Evolutionary conservation across 352 stramenopile species (phyloP), one percentile per base, ranked within the genome.

Genomic region (Pythium sukuiense): DNA sequence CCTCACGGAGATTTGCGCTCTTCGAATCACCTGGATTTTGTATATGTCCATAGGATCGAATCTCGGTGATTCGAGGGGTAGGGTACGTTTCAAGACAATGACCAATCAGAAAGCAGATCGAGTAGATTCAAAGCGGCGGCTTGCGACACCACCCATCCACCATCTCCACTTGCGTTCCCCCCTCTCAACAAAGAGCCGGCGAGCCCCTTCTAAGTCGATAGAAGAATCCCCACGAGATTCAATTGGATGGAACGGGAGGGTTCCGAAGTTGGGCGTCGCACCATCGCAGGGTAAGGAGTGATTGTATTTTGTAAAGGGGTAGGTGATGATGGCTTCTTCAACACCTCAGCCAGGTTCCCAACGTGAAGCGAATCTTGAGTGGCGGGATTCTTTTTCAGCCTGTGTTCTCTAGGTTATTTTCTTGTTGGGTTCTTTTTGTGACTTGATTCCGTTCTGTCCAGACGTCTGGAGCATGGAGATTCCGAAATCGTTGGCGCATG

Each of bases 21-120:
- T 18, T 6, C 1, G n/a, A 30, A 20, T 16, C 12, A 64, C 58
- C 55, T 58, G 32, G 0, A 1, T 59, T 67, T 62, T 43, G 43
- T 54, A 63, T 55, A 18, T 16, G 20, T 26, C 26, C 7, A 32
- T 16, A 9, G 12, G 5, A 18, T 6, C 41, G 66, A 72, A 72
- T 72, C 66, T 72, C 11, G 46, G 27, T 26, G 46, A 58, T 57
- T 65, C 27, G 13, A 68, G 66, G 59, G 46, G 45, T 72, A 61
- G 66, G 60, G n/a, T 52, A 27, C 46, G 48, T n/a, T 13, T 24
- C 6, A n/a, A 33, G 13, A 14, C 13, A 35, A 12, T 37, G 16
- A 3, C 66, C 66, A 72, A 72, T 72, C 46, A 72, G 27, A 20
- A 41, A 4, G 6, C 2, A 12, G 8, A 45, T 6, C 20, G 55